phyloP scores from a whole-genome alignment of 352 stramenopile genomes.

The Phytophthora brassicae region DNA sequence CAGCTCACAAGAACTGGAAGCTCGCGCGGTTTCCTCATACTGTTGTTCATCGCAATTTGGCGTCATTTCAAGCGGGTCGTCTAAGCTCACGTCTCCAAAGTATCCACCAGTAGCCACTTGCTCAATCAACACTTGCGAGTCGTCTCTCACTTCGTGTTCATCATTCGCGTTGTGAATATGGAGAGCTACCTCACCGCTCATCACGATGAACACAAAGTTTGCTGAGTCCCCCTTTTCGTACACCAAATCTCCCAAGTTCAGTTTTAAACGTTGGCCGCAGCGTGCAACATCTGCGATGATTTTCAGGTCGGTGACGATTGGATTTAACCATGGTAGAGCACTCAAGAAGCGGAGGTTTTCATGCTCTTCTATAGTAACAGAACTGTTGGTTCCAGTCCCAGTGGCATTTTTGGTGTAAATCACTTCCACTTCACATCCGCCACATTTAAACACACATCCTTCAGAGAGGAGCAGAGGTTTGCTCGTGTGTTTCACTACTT shows the following conservation, averaged over 20 bases:
- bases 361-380: constrained; percentile 34
- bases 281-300: constrained; percentile 52
- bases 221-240: constrained; percentile 65
- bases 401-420: constrained; percentile 49
- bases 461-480: constrained; percentile 75
- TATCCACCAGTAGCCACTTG: constrained; percentile 46
- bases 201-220: constrained; percentile 67
- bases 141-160: not conserved
- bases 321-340: constrained; percentile 61
- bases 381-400: not conserved
- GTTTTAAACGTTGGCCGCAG: constrained; percentile 42
- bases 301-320: constrained; percentile 50
- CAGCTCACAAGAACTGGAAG: constrained; percentile 34
- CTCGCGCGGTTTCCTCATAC: constrained; percentile 55
- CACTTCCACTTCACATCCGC: constrained; percentile 63
- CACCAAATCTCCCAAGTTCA: constrained; percentile 46
- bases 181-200: constrained; percentile 54
- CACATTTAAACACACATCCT: constrained; percentile 63
- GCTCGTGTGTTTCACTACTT: constrained; percentile 64
- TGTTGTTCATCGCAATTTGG: constrained; percentile 27
- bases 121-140: constrained; percentile 23
- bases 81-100: constrained; percentile 62
- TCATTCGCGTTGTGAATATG: not conserved
- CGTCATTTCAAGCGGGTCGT: constrained; percentile 8
- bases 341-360: constrained; percentile 47